A percentile compares a stretch with the other conserved stretches of the same genome.
Conservation (phyloP, 2,329 filamentous ascomycete species). For the Diaporthe destruens region DNA sequence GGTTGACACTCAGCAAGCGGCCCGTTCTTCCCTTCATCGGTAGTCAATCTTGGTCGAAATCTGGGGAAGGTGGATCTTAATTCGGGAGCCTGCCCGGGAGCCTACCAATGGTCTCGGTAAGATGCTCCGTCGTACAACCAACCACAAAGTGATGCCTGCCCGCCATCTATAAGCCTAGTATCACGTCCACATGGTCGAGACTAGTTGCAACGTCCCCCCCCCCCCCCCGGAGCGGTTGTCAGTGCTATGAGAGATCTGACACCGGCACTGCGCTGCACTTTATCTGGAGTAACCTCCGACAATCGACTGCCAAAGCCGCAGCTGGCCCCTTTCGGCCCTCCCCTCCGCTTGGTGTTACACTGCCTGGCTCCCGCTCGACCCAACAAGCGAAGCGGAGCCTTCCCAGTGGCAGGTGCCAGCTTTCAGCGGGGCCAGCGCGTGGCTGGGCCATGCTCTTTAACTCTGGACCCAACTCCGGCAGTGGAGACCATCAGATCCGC, state of each 20-base stretch:
- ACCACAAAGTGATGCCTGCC: neutral
- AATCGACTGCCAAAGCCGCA: slow-evolving; percentile 21
- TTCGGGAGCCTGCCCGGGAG: slow-evolving; percentile 2
- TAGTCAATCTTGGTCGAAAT: slow-evolving; percentile 32
- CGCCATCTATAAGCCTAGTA: neutral
- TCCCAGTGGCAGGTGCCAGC: neutral
- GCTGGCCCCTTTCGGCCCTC: slow-evolving; percentile 27
- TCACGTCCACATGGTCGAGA: slow-evolving; percentile 7
- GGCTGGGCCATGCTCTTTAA: neutral
- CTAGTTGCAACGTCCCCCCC: neutral
- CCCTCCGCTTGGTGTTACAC: slow-evolving; percentile 29
- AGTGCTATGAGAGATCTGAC: slow-evolving; percentile 31
- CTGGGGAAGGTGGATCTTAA: slow-evolving; percentile 37
- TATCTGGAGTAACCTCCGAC: slow-evolving; percentile 30
- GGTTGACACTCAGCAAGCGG: slow-evolving; percentile 29
- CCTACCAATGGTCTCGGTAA: neutral
- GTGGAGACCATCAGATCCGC: slow-evolving; percentile 8
- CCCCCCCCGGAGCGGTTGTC: slow-evolving; percentile 12
- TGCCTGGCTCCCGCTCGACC: slow-evolving; percentile 15
- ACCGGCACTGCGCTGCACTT: slow-evolving; percentile 31
- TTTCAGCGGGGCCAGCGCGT: slow-evolving; percentile 11
- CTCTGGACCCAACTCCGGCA: neutral
- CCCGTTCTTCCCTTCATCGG: slow-evolving; percentile 36
- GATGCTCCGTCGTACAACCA: neutral
- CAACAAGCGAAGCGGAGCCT: slow-evolving; percentile 18